Percentiles rank a stretch among this genome's conserved stretches.
These are phyloP conservation scores for Fusarium aywerte DNA, from an alignment of 2,329 filamentous ascomycete genomes.

Conservation along the genomic window DNA sequence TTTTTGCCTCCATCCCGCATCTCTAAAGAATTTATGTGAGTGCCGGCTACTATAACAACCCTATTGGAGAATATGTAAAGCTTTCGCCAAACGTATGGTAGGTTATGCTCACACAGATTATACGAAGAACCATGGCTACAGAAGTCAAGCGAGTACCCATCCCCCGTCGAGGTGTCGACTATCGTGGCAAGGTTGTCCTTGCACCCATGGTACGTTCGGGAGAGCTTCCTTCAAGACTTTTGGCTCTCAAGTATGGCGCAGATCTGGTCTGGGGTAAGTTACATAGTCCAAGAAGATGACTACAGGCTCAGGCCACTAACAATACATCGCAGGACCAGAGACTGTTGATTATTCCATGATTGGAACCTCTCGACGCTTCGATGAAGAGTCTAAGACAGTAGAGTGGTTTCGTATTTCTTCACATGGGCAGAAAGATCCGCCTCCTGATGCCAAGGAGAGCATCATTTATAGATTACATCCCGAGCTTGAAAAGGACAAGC, in stretches of 20 bases:
- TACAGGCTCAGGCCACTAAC: conserved; percentile 5
- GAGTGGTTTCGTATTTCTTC: conserved; percentile 85
- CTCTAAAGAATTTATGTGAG: conserved; percentile 31
- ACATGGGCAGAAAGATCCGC: conserved; percentile 70
- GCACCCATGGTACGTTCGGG: conserved; percentile 99
- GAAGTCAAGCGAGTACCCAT: conserved; percentile 79
- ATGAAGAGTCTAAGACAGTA: conserved; percentile 79
- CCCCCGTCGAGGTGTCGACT: conserved; percentile 88
- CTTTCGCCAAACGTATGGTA: conserved; percentile 19
- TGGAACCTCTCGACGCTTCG: conserved; percentile 81
- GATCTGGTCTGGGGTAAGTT: conserved; percentile 91
- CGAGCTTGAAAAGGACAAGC: conserved; percentile 74
- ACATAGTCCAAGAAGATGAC: not conserved
- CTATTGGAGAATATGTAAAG: conserved; percentile 14
- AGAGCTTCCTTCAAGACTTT: conserved; percentile 87
- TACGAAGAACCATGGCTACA: conserved; percentile 68
- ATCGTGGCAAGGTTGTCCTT: conserved; percentile 91
- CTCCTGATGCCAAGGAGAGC: conserved; percentile 66
- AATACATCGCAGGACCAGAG: conserved; percentile 74
- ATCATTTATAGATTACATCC: conserved; percentile 89
- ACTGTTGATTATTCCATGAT: conserved; percentile 94
- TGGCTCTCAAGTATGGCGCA: conserved; percentile 93
- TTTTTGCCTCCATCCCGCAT: conserved; percentile 34
- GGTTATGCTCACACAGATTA: conserved; percentile 48
- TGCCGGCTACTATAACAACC: not conserved